phyloP scores from a whole-genome alignment of 2,329 filamentous ascomycete genomes.

The Epicoccum nigrum region DNA sequence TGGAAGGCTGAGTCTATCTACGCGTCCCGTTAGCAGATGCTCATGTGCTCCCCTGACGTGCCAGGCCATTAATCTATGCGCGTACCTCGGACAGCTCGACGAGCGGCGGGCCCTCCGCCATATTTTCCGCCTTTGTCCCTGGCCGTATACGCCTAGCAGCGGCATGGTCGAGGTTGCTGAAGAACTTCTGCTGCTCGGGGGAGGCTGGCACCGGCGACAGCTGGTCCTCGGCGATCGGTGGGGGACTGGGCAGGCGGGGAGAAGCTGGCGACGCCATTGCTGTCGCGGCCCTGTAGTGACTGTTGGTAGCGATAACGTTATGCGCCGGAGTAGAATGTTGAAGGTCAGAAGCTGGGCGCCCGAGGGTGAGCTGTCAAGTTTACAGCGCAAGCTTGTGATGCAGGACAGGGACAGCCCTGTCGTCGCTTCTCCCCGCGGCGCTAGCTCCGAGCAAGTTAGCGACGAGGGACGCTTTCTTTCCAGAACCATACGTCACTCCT shows the following conservation, averaged over 20 bases:
- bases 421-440: conserved; percentile 16
- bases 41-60: conserved; percentile 5
- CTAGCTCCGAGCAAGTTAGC: conserved; percentile 9
- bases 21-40: conserved; percentile 25
- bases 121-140: conserved; percentile 88
- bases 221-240: conserved; percentile 93
- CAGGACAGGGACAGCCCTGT: conserved; percentile 26
- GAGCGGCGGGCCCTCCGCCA: conserved; percentile 89
- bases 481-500: conserved; percentile 15
- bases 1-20: conserved; percentile 97
- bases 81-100: conserved; percentile 82
- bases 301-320: background rate
- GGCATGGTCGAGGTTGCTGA: conserved; percentile 70
- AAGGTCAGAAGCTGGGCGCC: background rate
- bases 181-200: conserved; percentile 62
- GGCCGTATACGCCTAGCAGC: conserved; percentile 86
- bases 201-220: conserved; percentile 74
- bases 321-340: background rate
- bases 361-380: conserved; percentile 21
- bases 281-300: conserved; percentile 3
- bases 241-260: conserved; percentile 91
- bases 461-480: conserved; percentile 5
- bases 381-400: conserved; percentile 22
- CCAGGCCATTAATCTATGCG: background rate
- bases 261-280: conserved; percentile 58